Base-by-base conservation (phyloP, 2,329 filamentous ascomycete genomes). In the Colletotrichum gigasporum region DNA sequence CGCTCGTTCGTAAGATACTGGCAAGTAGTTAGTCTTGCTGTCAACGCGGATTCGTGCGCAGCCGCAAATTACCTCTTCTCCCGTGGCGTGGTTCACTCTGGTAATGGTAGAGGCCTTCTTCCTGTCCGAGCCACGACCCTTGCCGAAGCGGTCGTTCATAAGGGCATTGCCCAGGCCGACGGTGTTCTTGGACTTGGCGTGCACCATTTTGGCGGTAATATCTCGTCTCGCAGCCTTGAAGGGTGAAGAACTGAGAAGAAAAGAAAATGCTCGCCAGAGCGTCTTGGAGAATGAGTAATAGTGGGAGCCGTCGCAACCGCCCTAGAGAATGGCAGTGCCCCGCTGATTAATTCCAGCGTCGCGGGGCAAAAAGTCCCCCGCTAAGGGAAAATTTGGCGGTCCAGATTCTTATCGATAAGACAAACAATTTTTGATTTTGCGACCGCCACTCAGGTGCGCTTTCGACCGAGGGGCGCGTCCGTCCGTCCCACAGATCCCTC, bases 141-240 rank as follows among this genome's bases (percentile, higher is more conserved):
- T 97, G 74, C 94, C 93, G 79, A 98, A 97, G 63, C 95, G 91
- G 81, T 98, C 96, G 77, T 98, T 98, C 96, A 99, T 99, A 76
- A 99, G 88, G 81, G 91, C 90, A 82, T 97, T 97, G 77, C 96
- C 96, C 81, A 99, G 89, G 77, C 96, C 96, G 73, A 97, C 93
- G 73, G 90, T 87, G 80, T 94, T 97, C 79, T 97, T 98, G 69
- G 94, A 97, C 82, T 98, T 99, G 79, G 96, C 89, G 73, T 83
- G 78, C 75, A 80, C 79, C 86, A 88, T 88, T 63, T 71, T 84
- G 78, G 67, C 44, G 54, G 50, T 44, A n/a, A 16, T 60, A 7
- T 56, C 26, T 56, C 10, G 35, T 30, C 16, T 47, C 32, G 5
- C 11, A 32, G 20, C 32, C 16, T 53, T 24, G 42, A 64, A 53